Evolutionary conservation across 2,329 filamentous ascomycete genomes (phyloP).

Genomic region (Curvularia eragrostidis): DNA sequence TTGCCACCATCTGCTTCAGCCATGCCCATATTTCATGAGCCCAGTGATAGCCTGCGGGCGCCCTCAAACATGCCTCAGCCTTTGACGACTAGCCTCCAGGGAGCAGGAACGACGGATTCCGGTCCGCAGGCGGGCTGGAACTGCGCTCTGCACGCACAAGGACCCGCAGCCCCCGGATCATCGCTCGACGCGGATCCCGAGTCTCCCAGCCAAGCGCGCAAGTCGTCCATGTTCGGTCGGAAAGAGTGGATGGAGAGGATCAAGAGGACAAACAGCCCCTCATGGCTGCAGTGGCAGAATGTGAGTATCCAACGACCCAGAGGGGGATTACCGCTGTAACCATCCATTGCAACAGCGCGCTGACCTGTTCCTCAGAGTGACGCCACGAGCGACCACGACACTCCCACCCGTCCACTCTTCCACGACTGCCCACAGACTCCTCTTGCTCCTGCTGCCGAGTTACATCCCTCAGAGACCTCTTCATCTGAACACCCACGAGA

Average conservation of each 20-base stretch:
- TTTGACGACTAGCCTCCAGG: slow-evolving; percentile 23
- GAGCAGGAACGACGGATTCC: slow-evolving; percentile 22
- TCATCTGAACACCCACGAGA: slow-evolving; percentile 39
- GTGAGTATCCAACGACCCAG: slow-evolving; percentile 46
- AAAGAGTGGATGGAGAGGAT: slow-evolving; percentile 82
- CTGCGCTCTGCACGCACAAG: slow-evolving; percentile 16
- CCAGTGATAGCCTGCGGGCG: slow-evolving; percentile 36
- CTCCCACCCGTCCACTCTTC: slow-evolving; percentile 29
- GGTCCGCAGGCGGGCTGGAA: slow-evolving; percentile 16
- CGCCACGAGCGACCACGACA: slow-evolving; percentile 17
- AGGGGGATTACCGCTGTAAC: neutral
- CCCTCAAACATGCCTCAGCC: slow-evolving; percentile 25
- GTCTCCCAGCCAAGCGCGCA: slow-evolving; percentile 31
- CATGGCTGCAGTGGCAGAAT: slow-evolving; percentile 69
- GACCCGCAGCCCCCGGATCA: slow-evolving; percentile 7
- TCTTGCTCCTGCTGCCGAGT: slow-evolving; percentile 45
- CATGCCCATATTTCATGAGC: slow-evolving; percentile 53
- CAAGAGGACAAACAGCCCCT: slow-evolving; percentile 78
- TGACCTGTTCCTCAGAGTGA: slow-evolving; percentile 23
- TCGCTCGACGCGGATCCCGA: slow-evolving; percentile 19
- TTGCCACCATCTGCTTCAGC: slow-evolving; percentile 24
- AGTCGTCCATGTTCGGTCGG: slow-evolving; percentile 61
- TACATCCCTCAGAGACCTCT: slow-evolving; percentile 42
- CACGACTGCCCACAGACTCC: slow-evolving; percentile 42
- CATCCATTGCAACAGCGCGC: slow-evolving; percentile 22